Evolutionary conservation across 2,329 filamentous ascomycete genomes (phyloP), one percentile per base, ranked within the genome.

Genomic region (Pestalotiopsis sp.): DNA sequence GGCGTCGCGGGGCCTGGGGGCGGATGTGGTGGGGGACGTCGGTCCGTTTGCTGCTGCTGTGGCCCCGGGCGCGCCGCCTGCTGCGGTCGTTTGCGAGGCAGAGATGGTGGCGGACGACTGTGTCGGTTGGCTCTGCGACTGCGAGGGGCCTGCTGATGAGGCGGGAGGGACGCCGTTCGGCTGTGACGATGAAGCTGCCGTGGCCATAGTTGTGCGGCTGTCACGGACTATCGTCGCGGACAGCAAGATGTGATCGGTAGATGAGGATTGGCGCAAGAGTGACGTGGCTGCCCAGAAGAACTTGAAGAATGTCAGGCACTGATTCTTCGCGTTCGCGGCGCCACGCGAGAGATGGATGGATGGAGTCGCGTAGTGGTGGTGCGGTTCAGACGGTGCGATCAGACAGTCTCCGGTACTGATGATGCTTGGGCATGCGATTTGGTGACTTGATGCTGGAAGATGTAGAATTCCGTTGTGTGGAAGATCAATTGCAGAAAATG

Each of bases 1-100:
- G 17, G 91, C 89, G 79, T 96, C 93, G 81, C 93, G 92, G 0
- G 93, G 93, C 4, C 92, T 89, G 65, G 87, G 84, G 23, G 84
- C 83, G 12, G 83, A 75, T 52, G 81, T 76, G 41, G 68, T 70
- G 62, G 82, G 75, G 23, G 80, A 71, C 61, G 77, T 72, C 7
- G 72, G 74, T 14, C 73, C 70, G 58, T 71, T 73, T 45, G 66
- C 69, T 58, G 71, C 72, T 52, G 73, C 71, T 39, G 74, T 68
- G 3, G 17, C 63, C 65, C 17, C 61, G 27, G 73, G 61, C 68
- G 75, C 69, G 38, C 67, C 23, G 56, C 52, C 68, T n/a, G 64
- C 65, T 70, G 38, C 49, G 23, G 65, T 68, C 12, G 61, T 41
- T 72, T 76, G 74, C 27, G 74, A 72, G 56, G 73, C 72, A n/a